Base-by-base conservation (phyloP, 2,329 filamentous ascomycete genomes). In the Acarospora socialis region DNA sequence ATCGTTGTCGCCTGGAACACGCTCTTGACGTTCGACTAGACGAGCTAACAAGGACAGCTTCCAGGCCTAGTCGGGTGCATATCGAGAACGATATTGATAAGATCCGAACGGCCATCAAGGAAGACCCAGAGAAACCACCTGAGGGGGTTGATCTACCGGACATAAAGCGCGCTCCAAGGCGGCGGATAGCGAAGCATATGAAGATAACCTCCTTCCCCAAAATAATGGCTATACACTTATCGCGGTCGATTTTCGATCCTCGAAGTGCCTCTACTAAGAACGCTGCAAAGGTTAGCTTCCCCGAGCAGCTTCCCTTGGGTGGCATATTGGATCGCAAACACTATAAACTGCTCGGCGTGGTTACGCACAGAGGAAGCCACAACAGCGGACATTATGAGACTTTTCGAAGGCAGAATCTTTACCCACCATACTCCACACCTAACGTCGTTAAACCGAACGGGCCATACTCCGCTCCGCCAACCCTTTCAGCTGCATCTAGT, bases 361-460 rank as follows among this genome's bases (percentile, higher is more conserved):
- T 98, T 21, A 92, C 82, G 14, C 90, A 98, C 52, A 92, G 92
- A 48, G 90, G 90, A 21, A 92, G 81, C 40, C 90, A 98, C 52
- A 78, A 93, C 49, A 93, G 84, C 46, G 90, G 90, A 1, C 90
- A 98, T 51, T 98, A 98, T 58, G 90, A 98, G 54, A 87, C 84
- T 1, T 95, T 95, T 54, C 71, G 90, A 20, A 72, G 90, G 21
- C 90, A 95, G 54, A 78, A 81, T 36, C 59, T 82, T 6, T 73
- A 77, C 30, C 61, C 78, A 3, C 86, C 86, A 0, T 95, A 76
- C 50, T 80, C 82, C 1, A 94, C 87, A 5, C 74, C 80, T 0
- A 77, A 81, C 43, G 75, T 74, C 0, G 87, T 92, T 54, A 77
- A 80, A 38, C 68, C 69, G 4, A 80, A 81, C 21, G 77, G 74